These are phyloP conservation scores for Persicaria tinctoria DNA, from an alignment of 148 eudicot species.

Conservation along the genomic window DNA sequence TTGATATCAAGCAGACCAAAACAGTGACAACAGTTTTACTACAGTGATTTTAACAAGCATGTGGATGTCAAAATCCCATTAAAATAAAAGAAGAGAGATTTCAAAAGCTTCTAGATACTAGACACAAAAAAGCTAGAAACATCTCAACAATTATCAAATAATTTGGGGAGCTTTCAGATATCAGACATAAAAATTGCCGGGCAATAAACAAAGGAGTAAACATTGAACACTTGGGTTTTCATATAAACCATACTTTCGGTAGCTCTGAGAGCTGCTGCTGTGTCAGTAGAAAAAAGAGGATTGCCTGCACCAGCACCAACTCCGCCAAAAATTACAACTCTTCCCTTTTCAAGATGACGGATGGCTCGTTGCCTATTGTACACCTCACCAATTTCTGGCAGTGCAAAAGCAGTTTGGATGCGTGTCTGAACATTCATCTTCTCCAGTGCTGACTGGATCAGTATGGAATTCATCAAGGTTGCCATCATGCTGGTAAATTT, in stretches of 20 bases:
- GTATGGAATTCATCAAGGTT: slow-evolving; percentile 83
- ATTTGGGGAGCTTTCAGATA: neutral
- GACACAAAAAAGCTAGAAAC: neutral
- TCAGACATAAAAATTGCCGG: neutral
- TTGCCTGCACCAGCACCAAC: slow-evolving; percentile 92
- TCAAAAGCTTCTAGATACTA: too few species aligned
- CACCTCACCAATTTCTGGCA: slow-evolving; percentile 87
- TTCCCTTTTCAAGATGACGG: slow-evolving; percentile 85
- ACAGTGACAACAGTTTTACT: neutral
- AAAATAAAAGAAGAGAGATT: too few species aligned
- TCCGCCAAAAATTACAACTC: slow-evolving; percentile 96
- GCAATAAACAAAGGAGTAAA: neutral
- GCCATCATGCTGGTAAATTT: slow-evolving; percentile 81
- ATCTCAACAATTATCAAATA: neutral
- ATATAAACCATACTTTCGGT: slow-evolving; percentile 59
- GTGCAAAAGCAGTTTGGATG: slow-evolving; percentile 67
- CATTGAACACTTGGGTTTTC: neutral
- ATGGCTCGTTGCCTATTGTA: slow-evolving; percentile 80
- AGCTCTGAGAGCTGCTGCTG: slow-evolving; percentile 95
- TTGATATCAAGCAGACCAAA: neutral
- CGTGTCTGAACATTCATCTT: slow-evolving; percentile 81
- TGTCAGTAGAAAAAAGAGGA: slow-evolving; percentile 91
- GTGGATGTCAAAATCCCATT: too few species aligned
- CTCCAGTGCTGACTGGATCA: slow-evolving; percentile 89
- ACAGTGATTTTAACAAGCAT: too few species aligned